Evolutionary conservation across 2,329 filamentous ascomycete species (phyloP).

Genomic region (Cercospora zeina): DNA sequence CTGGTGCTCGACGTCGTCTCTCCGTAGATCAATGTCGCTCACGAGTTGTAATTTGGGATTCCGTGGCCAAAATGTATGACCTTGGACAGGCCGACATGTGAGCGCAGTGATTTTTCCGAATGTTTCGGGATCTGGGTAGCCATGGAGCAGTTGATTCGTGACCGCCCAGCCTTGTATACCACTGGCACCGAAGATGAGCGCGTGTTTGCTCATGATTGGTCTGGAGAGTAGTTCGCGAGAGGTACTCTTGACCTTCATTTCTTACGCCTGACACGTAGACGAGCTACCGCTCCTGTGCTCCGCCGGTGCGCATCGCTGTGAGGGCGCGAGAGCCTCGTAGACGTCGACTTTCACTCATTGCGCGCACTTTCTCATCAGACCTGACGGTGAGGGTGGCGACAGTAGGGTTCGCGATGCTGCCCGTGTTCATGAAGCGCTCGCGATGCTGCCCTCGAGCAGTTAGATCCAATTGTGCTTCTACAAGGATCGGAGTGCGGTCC

Average conservation of each 20-base stretch:
- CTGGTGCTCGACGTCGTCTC: background rate
- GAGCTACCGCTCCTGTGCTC: background rate
- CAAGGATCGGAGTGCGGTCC: background rate
- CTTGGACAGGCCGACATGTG: background rate
- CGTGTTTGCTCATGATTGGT: constrained; percentile 23
- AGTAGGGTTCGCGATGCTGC: background rate
- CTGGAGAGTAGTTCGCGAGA: background rate
- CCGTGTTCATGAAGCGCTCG: background rate
- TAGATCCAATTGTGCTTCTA: background rate
- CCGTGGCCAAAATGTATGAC: background rate
- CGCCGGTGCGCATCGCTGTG: background rate
- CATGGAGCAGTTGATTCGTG: constrained; percentile 50
- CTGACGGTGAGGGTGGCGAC: background rate
- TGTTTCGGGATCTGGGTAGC: constrained; percentile 48
- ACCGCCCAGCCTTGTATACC: constrained; percentile 55
- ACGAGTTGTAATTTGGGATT: background rate
- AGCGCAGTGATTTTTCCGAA: constrained; percentile 52
- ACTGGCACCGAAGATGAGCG: constrained; percentile 47
- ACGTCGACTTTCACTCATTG: background rate
- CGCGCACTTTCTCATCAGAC: background rate
- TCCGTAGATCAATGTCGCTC: background rate
- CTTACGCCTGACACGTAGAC: background rate
- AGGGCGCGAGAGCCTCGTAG: background rate
- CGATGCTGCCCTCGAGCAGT: background rate
- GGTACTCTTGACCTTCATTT: background rate